Evolutionary conservation across 2,329 filamentous ascomycete species (phyloP), one percentile per base, ranked within the genome.

Genomic region (Sporothrix euskadiensis): DNA sequence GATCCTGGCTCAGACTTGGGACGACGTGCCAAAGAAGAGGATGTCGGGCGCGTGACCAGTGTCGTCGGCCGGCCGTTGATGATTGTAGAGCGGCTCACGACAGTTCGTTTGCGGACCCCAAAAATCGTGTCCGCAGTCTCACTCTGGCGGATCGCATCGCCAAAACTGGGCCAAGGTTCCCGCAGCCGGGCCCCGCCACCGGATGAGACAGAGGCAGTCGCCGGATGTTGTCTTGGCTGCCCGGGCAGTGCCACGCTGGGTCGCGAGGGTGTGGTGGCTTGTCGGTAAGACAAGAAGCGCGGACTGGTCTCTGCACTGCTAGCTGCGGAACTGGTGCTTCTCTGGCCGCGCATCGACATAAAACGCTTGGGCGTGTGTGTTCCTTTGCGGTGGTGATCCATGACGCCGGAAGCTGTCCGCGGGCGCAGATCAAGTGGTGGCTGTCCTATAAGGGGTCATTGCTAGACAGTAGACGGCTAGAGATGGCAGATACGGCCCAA

Each of bases 1-100:
- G 19, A n/a, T 12, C 59, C 49, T 1, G 72, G 72, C 39, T 73
- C 72, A 19, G 72, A 73, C 68, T 69, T 69, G 41, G 54, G 73
- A 19, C 69, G 73, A 22, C 73, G 73, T 4, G 41, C 35, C 3
- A 68, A 19, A 9, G 49, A 49, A 1, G 41, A 26, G 26, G 26
- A 12, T 16, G 72, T 16, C n/a, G 8, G 66, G 19, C 39, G 44
- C 3, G 22, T 39, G 30, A n/a, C 41, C n/a, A 32, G 19, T 2
- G 54, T 49, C 5, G 30, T 47, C 9, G 26, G 56, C 10, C 22
- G 54, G 54, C 39, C 22, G 22, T 57, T 59, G 54, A 47, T 44
- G 61, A 66, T 16, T n/a, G 69, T 47, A 26, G 69, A 54, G 30
- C 54, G 69, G 16, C 7, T 14, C 7, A 44, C 22, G 2, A 16